phyloP scores from a whole-genome alignment of 371 early-diverging fungal genomes.

The Amoeboaphelidium protococcarum region DNA sequence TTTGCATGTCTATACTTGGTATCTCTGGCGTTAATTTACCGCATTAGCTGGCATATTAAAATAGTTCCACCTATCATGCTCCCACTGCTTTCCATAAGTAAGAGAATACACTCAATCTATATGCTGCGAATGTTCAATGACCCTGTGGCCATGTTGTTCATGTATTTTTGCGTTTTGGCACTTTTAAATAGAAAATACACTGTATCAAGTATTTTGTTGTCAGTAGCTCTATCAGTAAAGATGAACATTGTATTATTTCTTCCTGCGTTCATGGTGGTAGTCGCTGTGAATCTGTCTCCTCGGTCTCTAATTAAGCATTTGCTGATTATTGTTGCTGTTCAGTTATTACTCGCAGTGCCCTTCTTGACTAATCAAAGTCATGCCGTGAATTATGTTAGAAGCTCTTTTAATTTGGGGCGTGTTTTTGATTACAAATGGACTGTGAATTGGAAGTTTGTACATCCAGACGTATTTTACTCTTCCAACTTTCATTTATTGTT shows the following conservation, averaged over 20 bases:
- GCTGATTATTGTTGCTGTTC: constrained; percentile 18
- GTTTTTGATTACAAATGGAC: constrained; percentile 70
- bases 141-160: constrained; percentile 50
- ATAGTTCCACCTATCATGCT: constrained; percentile 28
- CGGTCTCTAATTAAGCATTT: constrained; percentile 20
- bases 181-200: constrained; percentile 24
- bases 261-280: constrained; percentile 45
- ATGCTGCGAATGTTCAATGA: constrained; percentile 75
- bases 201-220: constrained; percentile 25
- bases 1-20: constrained; percentile 43
- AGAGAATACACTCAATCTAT: constrained; percentile 67
- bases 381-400: constrained; percentile 31
- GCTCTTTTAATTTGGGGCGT: constrained; percentile 63
- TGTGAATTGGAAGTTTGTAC: constrained; percentile 72
- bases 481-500: constrained; percentile 24
- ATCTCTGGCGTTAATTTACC: constrained; percentile 29
- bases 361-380: constrained; percentile 23
- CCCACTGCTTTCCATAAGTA: constrained; percentile 31
- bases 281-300: constrained; percentile 28
- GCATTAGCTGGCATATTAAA: neutral
- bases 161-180: constrained; percentile 30
- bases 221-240: constrained; percentile 53
- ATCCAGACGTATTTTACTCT: constrained; percentile 32
- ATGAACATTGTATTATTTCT: constrained; percentile 76
- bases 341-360: constrained; percentile 37